Base-by-base conservation (phyloP, 768 basidiomycete genomes). In the Suillus plorans region DNA sequence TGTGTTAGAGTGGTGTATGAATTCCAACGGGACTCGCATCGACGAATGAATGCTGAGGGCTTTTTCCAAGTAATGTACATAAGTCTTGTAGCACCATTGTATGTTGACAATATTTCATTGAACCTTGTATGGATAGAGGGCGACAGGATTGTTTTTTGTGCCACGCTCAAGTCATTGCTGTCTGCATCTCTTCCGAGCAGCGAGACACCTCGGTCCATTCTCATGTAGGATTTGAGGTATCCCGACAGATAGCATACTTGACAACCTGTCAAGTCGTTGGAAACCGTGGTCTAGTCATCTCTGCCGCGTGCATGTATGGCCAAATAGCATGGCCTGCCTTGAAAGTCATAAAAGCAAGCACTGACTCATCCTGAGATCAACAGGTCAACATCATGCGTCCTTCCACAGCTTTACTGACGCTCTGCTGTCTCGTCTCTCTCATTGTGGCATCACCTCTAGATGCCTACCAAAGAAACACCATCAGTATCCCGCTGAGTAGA, bases 1-100 rank as follows among this genome's bases (percentile, higher is more conserved):
- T 14, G 80, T 80, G 59, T 73, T 76, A 64, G 81, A 84, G 57
- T 86, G 86, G 83, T 90, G 89, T 73, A 87, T 80, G 66, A 78
- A 79, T 62, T 64, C 86, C 76, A 84, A 90, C 64, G 89, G 89
- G 4, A 88, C 83, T 13, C 63, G 72, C 36, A 71, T 73, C 10
- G 76, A 79, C 56, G 69, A 67, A 64, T 42, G 47, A 36, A 36
- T 10, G 16, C 34, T 55, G 60, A 20, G n/a, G 13, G 13, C 36
- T 60, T 62, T 42, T 36, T 28, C 37, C n/a, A 36, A 39, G 53
- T 59, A 31, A 61, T 61, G 37, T 59, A 36, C 20, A 63, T 28
- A 9, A 60, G 37, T 37, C 28, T 62, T 60, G 37, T 60, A 41
- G 28, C 34, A 31, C n/a, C 56, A 39, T 57, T 41, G 34, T 62